Base-by-base conservation (phyloP, 805 yeast species). In the Metschnikowia continentalis region DNA sequence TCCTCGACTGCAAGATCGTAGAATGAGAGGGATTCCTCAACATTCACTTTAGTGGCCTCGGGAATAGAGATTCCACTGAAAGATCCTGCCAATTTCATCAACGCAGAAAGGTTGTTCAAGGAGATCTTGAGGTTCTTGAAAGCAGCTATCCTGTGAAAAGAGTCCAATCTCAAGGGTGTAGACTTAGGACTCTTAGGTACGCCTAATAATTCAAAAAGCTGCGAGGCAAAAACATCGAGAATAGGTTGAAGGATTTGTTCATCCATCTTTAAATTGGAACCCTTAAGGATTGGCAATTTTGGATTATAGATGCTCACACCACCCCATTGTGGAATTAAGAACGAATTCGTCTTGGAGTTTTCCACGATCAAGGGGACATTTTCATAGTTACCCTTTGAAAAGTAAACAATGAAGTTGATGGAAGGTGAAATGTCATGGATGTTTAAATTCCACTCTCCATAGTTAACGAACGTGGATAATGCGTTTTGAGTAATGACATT, bases 301-400 rank as follows among this genome's bases (percentile, higher is more conserved):
- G 69, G 63, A 61, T 84, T 75, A 64, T 70, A 62, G 55, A 85
- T 71, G 61, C 71, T 66, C 50, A 88, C 80, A 54, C 97, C 96
- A 10, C 94, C 95, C 88, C 96, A 91, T 67, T 88, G 96, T 6
- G 97, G 96, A 20, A 92, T 81, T 42, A 87, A 66, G 61, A 86
- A 90, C 49, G 84, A 81, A 64, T 78, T 84, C 43, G 82, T 71
- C 61, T 48, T 49, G 5, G 75, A 75, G 50, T 76, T 68, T 42
- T 71, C 78, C 44, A 86, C 79, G 5, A 53, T 57, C 60, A 82
- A 72, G 20, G 82, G 89, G 51, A 72, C 65, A 26, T 68, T 70
- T 23, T 72, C 69, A 36, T 67, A 60, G 53, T 69, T 68, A 17
- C 66, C 49, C 5, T 77, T 71, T 2, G 95, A 90, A 48, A 83